Percentiles rank a stretch among this genome's conserved stretches.
Conservation (phyloP, 108 stramenopile genomes). For the Skeletonema potamos region DNA sequence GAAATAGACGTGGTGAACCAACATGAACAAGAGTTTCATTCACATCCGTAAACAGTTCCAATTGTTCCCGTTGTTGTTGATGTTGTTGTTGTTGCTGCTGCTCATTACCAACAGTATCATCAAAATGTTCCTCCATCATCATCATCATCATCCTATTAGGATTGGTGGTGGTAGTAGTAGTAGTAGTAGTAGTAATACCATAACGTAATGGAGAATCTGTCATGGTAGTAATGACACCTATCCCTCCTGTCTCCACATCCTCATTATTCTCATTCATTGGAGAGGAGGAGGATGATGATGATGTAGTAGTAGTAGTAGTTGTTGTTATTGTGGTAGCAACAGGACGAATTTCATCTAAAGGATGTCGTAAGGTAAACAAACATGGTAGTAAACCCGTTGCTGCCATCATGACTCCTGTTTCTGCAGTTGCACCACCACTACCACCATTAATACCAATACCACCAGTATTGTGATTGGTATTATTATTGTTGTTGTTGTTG, state of each 20-base stretch:
- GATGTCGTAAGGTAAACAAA: constrained; percentile 77
- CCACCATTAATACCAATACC: not conserved
- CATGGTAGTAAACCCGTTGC: constrained; percentile 40
- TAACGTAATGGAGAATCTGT: not conserved
- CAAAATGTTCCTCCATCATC: constrained; percentile 2
- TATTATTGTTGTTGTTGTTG: not conserved
- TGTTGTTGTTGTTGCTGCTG: not conserved
- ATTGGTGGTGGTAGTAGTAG: no score
- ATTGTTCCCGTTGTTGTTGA: constrained; percentile 1
- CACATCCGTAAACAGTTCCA: constrained; percentile 43
- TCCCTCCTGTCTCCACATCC: no score
- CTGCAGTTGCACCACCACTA: constrained; percentile 1
- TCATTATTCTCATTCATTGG: not conserved
- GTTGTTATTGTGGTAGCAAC: constrained; percentile 14
- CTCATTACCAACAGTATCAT: no score
- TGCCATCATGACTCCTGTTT: no score
- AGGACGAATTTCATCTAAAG: constrained; percentile 77
- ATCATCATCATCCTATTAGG: not conserved
- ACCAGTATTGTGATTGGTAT: no score
- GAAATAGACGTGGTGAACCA: constrained; percentile 43
- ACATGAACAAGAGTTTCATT: constrained; percentile 66
- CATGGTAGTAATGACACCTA: not conserved
- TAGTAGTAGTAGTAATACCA: not conserved
- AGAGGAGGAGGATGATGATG: not conserved
- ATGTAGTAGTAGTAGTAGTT: not conserved